Evolutionary conservation across 345 rosid genomes (phyloP).

Genomic region (Eucalyptus marginata): DNA sequence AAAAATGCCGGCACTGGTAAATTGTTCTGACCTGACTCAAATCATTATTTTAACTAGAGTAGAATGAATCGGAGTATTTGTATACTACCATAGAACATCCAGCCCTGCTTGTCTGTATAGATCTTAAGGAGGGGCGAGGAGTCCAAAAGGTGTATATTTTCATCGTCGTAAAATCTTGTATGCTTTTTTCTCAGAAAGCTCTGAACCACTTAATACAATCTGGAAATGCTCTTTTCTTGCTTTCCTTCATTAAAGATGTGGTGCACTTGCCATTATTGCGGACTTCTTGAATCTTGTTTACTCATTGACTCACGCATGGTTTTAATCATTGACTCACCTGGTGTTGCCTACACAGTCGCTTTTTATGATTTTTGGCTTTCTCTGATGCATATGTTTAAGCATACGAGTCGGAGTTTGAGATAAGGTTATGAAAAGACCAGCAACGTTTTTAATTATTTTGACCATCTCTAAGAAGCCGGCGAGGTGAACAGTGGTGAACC

Average conservation of each 20-base stretch:
- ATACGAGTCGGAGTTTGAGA: not conserved
- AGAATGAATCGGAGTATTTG: not conserved
- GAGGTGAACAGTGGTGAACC: not conserved
- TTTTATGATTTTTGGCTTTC: not conserved
- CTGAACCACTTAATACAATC: not conserved
- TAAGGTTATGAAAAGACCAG: not conserved
- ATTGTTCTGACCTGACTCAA: not conserved
- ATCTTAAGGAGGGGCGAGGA: not conserved
- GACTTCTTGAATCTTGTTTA: not conserved
- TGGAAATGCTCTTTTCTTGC: not conserved
- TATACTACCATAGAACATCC: constrained; percentile 9
- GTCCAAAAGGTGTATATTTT: constrained; percentile 4
- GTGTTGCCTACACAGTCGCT: not conserved
- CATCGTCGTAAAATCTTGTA: not conserved
- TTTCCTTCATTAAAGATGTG: not conserved
- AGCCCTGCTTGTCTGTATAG: constrained; percentile 23
- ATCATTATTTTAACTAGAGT: not conserved
- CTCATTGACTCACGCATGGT: not conserved
- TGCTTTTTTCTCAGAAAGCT: not conserved
- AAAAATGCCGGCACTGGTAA: not conserved
- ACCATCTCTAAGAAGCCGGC: not conserved
- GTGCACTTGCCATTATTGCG: not conserved
- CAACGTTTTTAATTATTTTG: not conserved
- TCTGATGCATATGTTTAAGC: not conserved
- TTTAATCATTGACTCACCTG: not conserved